phyloP scores from a whole-genome alignment of 1,284 basidiomycete genomes.

The Singerocomus rubriflavus region DNA sequence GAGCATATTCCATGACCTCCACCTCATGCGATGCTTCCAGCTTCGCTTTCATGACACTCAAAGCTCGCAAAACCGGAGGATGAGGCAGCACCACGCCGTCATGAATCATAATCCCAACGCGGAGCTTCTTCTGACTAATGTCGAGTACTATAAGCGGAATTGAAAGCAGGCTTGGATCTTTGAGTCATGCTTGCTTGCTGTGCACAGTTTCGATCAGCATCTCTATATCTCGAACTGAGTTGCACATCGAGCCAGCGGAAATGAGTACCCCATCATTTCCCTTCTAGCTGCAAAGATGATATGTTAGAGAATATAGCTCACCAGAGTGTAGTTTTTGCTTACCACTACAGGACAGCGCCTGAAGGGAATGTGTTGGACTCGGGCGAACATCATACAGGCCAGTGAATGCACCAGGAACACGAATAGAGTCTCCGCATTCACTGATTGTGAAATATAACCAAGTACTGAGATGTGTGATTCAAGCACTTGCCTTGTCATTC shows the following conservation, averaged over 20 bases:
- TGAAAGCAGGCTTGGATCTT: slow-evolving; percentile 39
- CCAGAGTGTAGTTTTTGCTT: slow-evolving; percentile 32
- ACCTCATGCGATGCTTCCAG: slow-evolving; percentile 38
- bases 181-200: slow-evolving; percentile 39
- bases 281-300: slow-evolving; percentile 27
- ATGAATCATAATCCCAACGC: slow-evolving; percentile 44
- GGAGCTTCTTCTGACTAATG: slow-evolving; percentile 32
- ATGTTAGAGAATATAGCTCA: slow-evolving; percentile 18
- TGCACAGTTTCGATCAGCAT: slow-evolving; percentile 38
- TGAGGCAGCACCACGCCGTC: slow-evolving; percentile 47
- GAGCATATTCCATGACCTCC: slow-evolving; percentile 41
- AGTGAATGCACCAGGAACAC: slow-evolving; percentile 40
- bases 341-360: slow-evolving; percentile 12
- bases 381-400: slow-evolving; percentile 48
- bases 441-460: slow-evolving; percentile 12
- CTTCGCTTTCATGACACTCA: slow-evolving; percentile 36
- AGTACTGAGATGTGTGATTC: background rate
- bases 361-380: slow-evolving; percentile 41
- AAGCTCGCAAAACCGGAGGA: slow-evolving; percentile 42
- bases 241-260: slow-evolving; percentile 36
- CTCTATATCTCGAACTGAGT: slow-evolving; percentile 43
- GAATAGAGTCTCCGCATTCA: slow-evolving; percentile 34
- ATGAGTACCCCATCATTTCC: slow-evolving; percentile 35
- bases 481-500: slow-evolving; percentile 47
- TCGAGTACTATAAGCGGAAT: slow-evolving; percentile 36